Evolutionary conservation across 306 rosid genomes (phyloP), one percentile per base, ranked within the genome.

Genomic region (Abrus pulchellus): DNA sequence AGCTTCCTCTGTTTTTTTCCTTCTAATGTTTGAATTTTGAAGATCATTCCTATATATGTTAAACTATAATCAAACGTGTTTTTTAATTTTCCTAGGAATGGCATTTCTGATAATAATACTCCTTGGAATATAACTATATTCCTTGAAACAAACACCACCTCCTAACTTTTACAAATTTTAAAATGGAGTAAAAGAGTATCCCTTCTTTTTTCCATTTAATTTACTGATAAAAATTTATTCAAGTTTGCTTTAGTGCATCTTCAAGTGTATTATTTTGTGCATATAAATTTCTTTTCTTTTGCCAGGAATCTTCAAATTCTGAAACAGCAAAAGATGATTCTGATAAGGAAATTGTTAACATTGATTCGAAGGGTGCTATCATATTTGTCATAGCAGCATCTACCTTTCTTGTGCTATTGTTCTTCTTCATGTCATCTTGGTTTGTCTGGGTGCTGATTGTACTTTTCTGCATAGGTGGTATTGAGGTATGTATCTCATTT

Each of bases 351-450:
- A 66, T 88, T 79, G 83, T 95, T 76, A 85, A 85, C 83, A 90
- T 95, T 72, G 86, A 84, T 83, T 88, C 87, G 13, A 91, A 71
- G 88, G 91, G 97, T 62, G 99, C 99, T 52, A 43, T 93, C 64
- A 41, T 91, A 66, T 95, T 95, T 86, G 92, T 95, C 72, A 87
- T 93, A 74, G 33, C 85, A 29, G 99, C 98, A 65, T 95, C 99
- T 54, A 80, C 83, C 78, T 88, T 92, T 88, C 89, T 95, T 85
- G 87, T 95, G 83, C 87, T 95, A 41, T 80, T 93, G 68, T 95
- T 84, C 85, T 95, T 93, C 87, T 93, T 93, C 86, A 95, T 93
- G 99, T 95, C 99, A 8, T 74, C 94, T 57, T 95, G 98, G 99
- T 95, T 95, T 88, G 70, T 95, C 74, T 95, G 98, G 99, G 88